These are phyloP conservation scores for Kwoniella sp. DNA, from an alignment of 768 basidiomycete genomes.

Conservation along the genomic window DNA sequence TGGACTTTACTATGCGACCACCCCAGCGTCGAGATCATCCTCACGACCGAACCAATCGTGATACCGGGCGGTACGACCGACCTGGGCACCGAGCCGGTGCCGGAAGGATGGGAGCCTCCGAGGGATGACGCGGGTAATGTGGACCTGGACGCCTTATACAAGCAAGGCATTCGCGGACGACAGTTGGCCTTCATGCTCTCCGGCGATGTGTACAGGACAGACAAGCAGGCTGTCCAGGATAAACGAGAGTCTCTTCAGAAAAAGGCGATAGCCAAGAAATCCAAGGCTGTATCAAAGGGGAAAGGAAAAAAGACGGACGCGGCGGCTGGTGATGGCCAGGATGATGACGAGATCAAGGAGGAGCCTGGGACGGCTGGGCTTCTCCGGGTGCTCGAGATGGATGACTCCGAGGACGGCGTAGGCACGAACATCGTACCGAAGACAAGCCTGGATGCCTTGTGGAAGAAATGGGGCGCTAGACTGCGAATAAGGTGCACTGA, in stretches of 20 bases:
- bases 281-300: background rate
- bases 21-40: slow-evolving; percentile 25
- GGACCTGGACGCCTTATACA: slow-evolving; percentile 17
- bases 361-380: slow-evolving; percentile 6
- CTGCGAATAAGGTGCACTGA: slow-evolving; percentile 34
- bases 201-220: slow-evolving; percentile 28
- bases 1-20: slow-evolving; percentile 27
- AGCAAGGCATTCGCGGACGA: slow-evolving; percentile 30
- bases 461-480: slow-evolving; percentile 35
- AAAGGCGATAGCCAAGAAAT: slow-evolving; percentile 8
- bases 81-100: slow-evolving; percentile 30
- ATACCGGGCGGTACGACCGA: slow-evolving; percentile 17
- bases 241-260: slow-evolving; percentile 9
- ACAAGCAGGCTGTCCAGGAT: slow-evolving; percentile 24
- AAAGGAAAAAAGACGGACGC: slow-evolving; percentile 7
- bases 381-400: slow-evolving; percentile 17
- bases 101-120: slow-evolving; percentile 20
- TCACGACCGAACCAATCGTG: slow-evolving; percentile 31
- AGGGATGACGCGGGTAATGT: slow-evolving; percentile 1
- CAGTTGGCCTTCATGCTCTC: slow-evolving; percentile 29
- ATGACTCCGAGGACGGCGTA: slow-evolving; percentile 20
- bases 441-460: slow-evolving; percentile 16
- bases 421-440: slow-evolving; percentile 4
- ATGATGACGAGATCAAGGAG: slow-evolving; percentile 5
- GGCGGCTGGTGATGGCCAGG: background rate